Evolutionary conservation across 768 basidiomycete species (phyloP), one percentile per base, ranked within the genome.

Genomic region (Auricularia auricula-judae): DNA sequence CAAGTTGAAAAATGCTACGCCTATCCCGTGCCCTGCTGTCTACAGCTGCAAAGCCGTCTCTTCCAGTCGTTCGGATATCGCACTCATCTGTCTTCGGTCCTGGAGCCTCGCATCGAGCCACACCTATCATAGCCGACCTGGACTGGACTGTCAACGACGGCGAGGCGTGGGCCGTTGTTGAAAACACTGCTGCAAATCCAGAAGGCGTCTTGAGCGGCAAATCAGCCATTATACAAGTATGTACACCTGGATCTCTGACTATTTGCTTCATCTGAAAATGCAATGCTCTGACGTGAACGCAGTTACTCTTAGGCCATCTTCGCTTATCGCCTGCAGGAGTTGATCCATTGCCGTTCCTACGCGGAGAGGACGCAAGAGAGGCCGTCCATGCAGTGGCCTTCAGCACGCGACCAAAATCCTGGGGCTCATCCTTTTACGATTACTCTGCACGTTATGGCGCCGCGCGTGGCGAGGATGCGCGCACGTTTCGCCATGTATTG

Each of bases 391-490:
- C 85, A 39, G 87, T 91, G 8, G 85, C 87, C 0, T 91, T 90
- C 67, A 80, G 85, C 0, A 85, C 88, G 66, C 80, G 85, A 18
- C 77, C 81, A 1, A 77, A 80, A 21, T 77, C 78, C 1, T 76
- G 80, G 0, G 84, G 84, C 0, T 86, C 87, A 7, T 89, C 82
- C 11, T 98, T 98, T 76, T 89, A 89, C 66, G 95, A 98, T 75
- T 97, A 89, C 71, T 89, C 93, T 0, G 93, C 94, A 2, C 85
- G 94, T 2, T 98, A 98, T 72, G 93, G 91, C 23, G 88, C 91
- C 0, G 82, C 93, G 44, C 79, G 89, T 18, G 94, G 96, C 18
- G 91, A 88, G 70, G 95, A 96, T 71, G 81, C 82, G 35, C 73
- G 86, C 62, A 92, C 94, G 0, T 80, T 95, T 29, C 79, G 86